Conservation (phyloP, 1,284 basidiomycete species). For the Amylostereum areolatum region DNA sequence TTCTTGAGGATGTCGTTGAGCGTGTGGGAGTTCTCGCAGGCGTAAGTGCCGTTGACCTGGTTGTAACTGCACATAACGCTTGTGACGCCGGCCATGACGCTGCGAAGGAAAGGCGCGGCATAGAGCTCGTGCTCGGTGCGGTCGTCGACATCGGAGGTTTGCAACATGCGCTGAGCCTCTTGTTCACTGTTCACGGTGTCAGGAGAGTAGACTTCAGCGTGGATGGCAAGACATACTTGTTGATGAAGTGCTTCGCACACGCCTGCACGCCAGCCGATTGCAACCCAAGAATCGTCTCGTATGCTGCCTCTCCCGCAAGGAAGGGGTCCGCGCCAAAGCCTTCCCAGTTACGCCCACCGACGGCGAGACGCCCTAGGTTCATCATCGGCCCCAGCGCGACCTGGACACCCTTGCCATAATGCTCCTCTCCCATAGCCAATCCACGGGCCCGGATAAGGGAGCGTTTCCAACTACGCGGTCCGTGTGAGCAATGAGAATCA, state of each 20-base stretch:
- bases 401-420: slow-evolving; percentile 69
- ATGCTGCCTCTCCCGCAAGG: slow-evolving; percentile 65
- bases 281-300: slow-evolving; percentile 71
- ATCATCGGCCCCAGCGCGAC: slow-evolving; percentile 53
- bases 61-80: slow-evolving; percentile 78
- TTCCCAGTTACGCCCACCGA: slow-evolving; percentile 70
- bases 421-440: slow-evolving; percentile 67
- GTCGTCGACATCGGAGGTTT: slow-evolving; percentile 70
- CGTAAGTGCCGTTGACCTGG: slow-evolving; percentile 70
- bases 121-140: slow-evolving; percentile 74
- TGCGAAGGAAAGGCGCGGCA: slow-evolving; percentile 65
- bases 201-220: neutral
- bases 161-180: slow-evolving; percentile 50
- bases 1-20: slow-evolving; percentile 70
- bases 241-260: slow-evolving; percentile 74
- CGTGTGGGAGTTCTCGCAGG: slow-evolving; percentile 73
- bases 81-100: slow-evolving; percentile 69
- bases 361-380: slow-evolving; percentile 39
- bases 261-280: slow-evolving; percentile 71
- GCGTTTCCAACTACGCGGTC: slow-evolving; percentile 43
- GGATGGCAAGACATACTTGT: slow-evolving; percentile 44
- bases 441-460: slow-evolving; percentile 55
- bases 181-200: slow-evolving; percentile 43
- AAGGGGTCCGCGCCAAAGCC: slow-evolving; percentile 72
- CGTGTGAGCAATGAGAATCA: slow-evolving; percentile 1